Base-by-base conservation (phyloP, 2,329 filamentous ascomycete species). In the Fusarium clavum region DNA sequence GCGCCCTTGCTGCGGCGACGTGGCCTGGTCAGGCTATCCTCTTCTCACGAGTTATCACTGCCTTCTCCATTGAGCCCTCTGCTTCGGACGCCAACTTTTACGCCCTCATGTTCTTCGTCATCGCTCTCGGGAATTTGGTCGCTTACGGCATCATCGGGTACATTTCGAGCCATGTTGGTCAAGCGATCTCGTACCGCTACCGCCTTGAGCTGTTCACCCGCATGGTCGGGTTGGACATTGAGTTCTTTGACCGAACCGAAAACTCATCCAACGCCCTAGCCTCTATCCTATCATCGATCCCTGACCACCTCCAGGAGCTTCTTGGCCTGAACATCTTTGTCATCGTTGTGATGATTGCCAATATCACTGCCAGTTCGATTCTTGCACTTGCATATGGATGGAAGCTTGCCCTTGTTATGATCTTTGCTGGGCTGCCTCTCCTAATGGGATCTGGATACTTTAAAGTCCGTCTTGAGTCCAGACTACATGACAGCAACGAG, bases 271-370 rank as follows among this genome's bases (percentile, higher is more conserved):
- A 80, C 1, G 75, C 80, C 2, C 67, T 83, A 12, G 73, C 75
- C 5, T 76, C 75, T 25, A 74, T 75, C 3, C 61, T 81, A 2
- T 77, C 78, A 1, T 74, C 75, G 0, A 61, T 78, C 3, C 76
- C 81, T 1, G 78, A 83, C 27, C 83, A 81, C 2, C 78, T 86
- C 3, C 76, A 83, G 9, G 84, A 85, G 38, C 76, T 87, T 5
- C 78, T 85, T 47, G 80, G 81, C 3, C 74, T 80, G 48, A 86
- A 81, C 44, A 69, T 85, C 9, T 77, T 76, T 3, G 62, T 85
- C 8, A 79, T 86, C 14, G 47, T 84, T 2, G 78, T 83, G 22
- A 74, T 79, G 8, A n/a, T 82, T 3, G 61, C 83, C 41, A 84
- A 79, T 29, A 64, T 87, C 0, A 29, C 83, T 2, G 75, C 78